Base-by-base conservation (phyloP, 306 rosid genomes). In the Hippophae tibetana region DNA sequence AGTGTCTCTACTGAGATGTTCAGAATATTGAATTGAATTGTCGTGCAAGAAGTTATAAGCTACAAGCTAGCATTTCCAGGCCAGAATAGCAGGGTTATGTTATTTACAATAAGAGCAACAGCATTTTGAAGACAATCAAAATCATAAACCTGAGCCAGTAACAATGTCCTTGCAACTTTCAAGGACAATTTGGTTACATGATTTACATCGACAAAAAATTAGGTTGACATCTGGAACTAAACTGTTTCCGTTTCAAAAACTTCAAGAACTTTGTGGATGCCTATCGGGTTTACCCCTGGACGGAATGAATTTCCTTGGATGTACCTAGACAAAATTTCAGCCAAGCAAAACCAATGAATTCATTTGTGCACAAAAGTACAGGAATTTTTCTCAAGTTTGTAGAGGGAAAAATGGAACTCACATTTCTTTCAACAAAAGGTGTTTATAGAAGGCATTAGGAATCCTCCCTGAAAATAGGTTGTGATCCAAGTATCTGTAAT, bases 381-480 rank as follows among this genome's bases (percentile, higher is more conserved):
- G 65, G 14, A 57, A 57, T 10, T 48, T 8, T 1, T 51, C 45
- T 49, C 7, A 7, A 52, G 31, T 11, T 6, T 8, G 27, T 40
- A 6, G 6, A 25, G 47, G 23, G 42, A 0, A 53, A 60, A 59
- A 7, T 27, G 64, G 62, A 64, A 80, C 99, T 88, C 79, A 93
- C 99, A 93, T 86, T 81, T 86, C 99, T 82, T 93, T 93, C 84
- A 93, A 79, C 69, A 84, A 86, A 52, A 79, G 89, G 81, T 86
- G 99, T 73, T 88, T 93, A 60, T 93, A 93, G 70, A 88, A 88
- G 71, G 82, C 80, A 54, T 84, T 85, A 3, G 97, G 84, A 69
- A 93, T 93, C 81, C 97, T 88, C 73, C 99, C 99, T 6, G 89
- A 73, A 70, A 93, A 93, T 74, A 88, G 99, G 71, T 93, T 93